Evolutionary conservation across 192 early-diverging fungal genomes (phyloP).

Genomic region (Backusella psychrophila): DNA sequence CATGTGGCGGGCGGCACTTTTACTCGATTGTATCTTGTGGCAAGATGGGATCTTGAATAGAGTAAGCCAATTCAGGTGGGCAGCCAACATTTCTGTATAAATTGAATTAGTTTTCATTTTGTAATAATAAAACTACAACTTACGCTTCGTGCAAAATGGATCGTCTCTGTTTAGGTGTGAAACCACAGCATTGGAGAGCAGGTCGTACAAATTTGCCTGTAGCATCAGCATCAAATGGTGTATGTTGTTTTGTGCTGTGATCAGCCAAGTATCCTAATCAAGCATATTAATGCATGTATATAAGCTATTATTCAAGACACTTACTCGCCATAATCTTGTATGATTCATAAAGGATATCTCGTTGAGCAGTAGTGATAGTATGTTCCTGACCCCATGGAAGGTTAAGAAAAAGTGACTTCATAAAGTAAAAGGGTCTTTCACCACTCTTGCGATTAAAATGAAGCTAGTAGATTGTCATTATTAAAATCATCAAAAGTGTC

Average conservation of each 20-base stretch:
- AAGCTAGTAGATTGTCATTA: not conserved
- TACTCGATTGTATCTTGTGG: too few relatives aligned
- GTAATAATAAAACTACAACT: not conserved
- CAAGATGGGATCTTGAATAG: too few relatives aligned
- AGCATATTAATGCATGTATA: not conserved
- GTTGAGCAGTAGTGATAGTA: not conserved
- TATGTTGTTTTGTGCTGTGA: not conserved
- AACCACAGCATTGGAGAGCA: not conserved
- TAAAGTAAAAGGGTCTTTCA: not conserved
- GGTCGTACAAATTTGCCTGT: not conserved
- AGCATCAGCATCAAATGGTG: not conserved
- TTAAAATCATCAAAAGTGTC: not conserved
- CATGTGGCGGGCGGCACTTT: too few relatives aligned
- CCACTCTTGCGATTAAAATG: conserved; percentile 6
- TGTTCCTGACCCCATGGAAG: not conserved
- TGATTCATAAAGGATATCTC: not conserved
- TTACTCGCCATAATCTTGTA: not conserved
- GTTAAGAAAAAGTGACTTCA: not conserved
- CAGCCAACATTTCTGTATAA: not conserved
- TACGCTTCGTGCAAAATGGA: not conserved
- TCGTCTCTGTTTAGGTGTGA: conserved; percentile 10
- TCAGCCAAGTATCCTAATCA: not conserved
- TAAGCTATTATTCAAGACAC: not conserved
- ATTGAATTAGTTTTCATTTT: not conserved
- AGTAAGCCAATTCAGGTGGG: not conserved